Evolutionary conservation across 1,284 basidiomycete species (phyloP), one percentile per base, ranked within the genome.

Genomic region (Puccinia coronata): DNA sequence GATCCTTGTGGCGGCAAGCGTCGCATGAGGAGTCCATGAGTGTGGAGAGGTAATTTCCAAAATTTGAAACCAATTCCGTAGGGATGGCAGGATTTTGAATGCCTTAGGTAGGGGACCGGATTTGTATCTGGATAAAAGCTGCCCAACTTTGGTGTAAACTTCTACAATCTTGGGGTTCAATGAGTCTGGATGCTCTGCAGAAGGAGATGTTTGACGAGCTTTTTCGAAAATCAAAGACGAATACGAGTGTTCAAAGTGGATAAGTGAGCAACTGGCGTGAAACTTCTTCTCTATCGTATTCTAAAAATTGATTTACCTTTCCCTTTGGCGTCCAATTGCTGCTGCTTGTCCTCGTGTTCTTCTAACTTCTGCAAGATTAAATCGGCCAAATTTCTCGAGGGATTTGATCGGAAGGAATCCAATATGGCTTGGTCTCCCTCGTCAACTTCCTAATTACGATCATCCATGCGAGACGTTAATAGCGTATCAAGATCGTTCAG

Each of bases 51-150:
- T 99, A 74, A 99, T 90, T 41, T 96, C 95, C 74, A 99, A 90
- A 82, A 99, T 92, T 77, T 95, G 92, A 11, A 96, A 95, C 97
- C 97, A 99, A 83, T 94, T 92, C 8, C 94, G 93, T 31, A 98
- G 91, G 6, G 96, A 94, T 2, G 97, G 97, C 43, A 99, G 92
- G 82, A 99, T 94, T 89, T 99, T 99, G 91, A 99, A 96, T 0
- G 95, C 90, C 88, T 99, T 99, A 25, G 97, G 97, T 0, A 99
- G 89, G 0, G 95, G 92, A 1, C 96, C 96, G 11, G 96, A 97
- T 85, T 94, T 96, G 89, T 99, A 98, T 79, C 92, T 91, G 63
- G 91, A 92, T 47, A 99, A 90, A 82, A 96, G 91, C 83, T 90
- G 88, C 41, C 95, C 96, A 77, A 97, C 91, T 88, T 96, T 98